Evolutionary conservation across 1,139 yeast species (phyloP), one percentile per base, ranked within the genome.

Genomic region (Blastobotrys ciferrii): DNA sequence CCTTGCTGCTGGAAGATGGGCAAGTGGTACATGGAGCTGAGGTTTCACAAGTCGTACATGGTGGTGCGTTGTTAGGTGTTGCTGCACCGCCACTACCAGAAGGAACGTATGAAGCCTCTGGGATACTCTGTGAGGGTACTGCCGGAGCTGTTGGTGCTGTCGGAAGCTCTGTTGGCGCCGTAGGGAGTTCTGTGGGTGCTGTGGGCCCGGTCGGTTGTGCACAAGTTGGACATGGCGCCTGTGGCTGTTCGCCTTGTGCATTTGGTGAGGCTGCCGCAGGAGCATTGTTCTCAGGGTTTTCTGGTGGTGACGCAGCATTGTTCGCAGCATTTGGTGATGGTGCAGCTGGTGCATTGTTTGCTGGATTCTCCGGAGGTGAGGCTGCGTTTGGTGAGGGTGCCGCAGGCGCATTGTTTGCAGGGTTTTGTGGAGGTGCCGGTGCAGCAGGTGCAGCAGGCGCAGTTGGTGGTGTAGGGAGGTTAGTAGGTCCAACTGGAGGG

Each of bases 61-160:
- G 12, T 19, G 40, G 40, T 5, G 40, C 17, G 12, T 15, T 11
- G 12, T 11, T 19, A 13, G 17, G 17, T 12, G 40, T 15, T n/a
- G n/a, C n/a, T n/a, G n/a, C n/a, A n/a, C n/a, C n/a, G n/a, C n/a
- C n/a, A 14, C 19, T 19, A 11, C 17, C 28, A 36, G 25, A 17
- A 19, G 40, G 37, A 4, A 17, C 19, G 12, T 11, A 6, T 11
- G 43, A 17, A 12, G 28, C 23, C 18, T 7, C 33, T 41, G 35
- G 44, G 5, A 32, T 31, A 18, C 35, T 30, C 2, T 4, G 5
- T 5, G 37, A n/a, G n/a, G 40, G 42, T n/a, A 14, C 38, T 12
- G 44, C 17, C 11, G 43, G 43, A 7, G 32, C 42, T 13, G 32
- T 18, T 19, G 42, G 42, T 3, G 41, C 32, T 13, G 20, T 14